These are phyloP conservation scores for Elsinoe ampelina DNA, from an alignment of 2,329 filamentous ascomycete genomes.

Conservation along the genomic window DNA sequence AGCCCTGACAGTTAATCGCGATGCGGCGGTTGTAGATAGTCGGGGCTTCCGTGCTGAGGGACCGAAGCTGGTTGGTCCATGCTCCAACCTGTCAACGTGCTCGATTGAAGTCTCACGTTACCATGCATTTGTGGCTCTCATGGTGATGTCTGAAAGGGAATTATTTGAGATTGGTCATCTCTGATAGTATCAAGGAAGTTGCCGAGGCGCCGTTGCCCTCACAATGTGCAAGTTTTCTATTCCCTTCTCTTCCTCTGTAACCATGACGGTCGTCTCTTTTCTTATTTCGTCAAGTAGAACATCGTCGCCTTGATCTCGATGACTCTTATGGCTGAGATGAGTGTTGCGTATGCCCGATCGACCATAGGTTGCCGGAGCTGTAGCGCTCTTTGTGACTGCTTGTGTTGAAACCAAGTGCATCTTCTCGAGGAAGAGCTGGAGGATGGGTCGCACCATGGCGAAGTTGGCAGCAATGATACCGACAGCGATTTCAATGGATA, in stretches of 20 bases:
- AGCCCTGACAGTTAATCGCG: background rate
- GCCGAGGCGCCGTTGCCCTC: background rate
- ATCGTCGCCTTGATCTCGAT: background rate
- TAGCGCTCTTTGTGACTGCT: background rate
- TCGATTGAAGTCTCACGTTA: too few relatives aligned
- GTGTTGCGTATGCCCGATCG: background rate
- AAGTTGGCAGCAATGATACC: constrained; percentile 29
- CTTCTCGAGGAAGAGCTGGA: constrained; percentile 15
- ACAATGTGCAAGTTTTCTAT: constrained; percentile 1
- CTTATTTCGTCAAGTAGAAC: background rate
- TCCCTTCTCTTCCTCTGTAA: constrained; percentile 4
- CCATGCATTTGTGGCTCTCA: too few relatives aligned
- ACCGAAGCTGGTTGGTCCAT: background rate
- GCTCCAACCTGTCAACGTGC: background rate
- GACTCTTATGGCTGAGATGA: background rate
- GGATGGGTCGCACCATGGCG: constrained; percentile 27
- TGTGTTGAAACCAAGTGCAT: background rate
- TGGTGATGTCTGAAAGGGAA: background rate
- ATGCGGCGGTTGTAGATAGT: background rate
- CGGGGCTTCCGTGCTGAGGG: too few relatives aligned
- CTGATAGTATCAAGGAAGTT: background rate
- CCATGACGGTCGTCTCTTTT: constrained; percentile 6
- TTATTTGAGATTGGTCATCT: background rate
- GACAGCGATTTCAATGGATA: constrained; percentile 27
- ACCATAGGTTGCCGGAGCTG: background rate